Evolutionary conservation across 2,329 filamentous ascomycete species (phyloP), one percentile per base, ranked within the genome.

Genomic region (Paramyrothecium roridum): DNA sequence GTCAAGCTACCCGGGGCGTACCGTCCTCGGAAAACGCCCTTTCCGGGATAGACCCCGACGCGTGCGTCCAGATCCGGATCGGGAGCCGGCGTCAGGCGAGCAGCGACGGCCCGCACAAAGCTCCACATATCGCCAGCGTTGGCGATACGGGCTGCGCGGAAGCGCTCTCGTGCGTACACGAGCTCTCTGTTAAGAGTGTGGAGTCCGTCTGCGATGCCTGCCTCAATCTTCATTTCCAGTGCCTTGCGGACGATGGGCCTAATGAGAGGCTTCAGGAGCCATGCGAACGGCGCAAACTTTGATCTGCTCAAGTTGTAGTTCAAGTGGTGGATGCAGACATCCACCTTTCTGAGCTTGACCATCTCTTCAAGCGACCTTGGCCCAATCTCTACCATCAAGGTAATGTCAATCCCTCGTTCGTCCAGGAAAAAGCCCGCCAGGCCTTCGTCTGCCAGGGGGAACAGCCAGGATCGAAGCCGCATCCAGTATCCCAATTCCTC

Each of bases 401-500:
- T 85, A 51, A 98, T 83, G 69, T 97, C 93, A 56, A 97, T 85
- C 19, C 93, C 93, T 20, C 90, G 84, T 62, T 93, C 86, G 69
- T 97, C 93, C 6, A 98, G 83, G 48, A 85, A 84, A 71, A 98
- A 92, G 30, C 88, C 91, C 6, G 89, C 91, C 50, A 97, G 89
- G 3, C 93, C 93, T 69, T 92, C 83, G 64, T 96, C 92, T 2
- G 85, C 83, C 30, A 96, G 79, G 22, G 86, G 85, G 50, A 96
- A 77, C 2, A 96, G 70, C 2, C 90, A 87, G 16, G 86, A 85
- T 68, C 95, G 93, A 0, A 90, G 81, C 11, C 89, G 88, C 33
- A 97, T 76, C 85, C 93, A 96, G 75, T 93, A 98, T 22, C 93
- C 93, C 33, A 98, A 79, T 59, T 97, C 92, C 22, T 93, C 86